Base-by-base conservation (phyloP, 106 monocot species). In the Xerophyta viscosa region DNA sequence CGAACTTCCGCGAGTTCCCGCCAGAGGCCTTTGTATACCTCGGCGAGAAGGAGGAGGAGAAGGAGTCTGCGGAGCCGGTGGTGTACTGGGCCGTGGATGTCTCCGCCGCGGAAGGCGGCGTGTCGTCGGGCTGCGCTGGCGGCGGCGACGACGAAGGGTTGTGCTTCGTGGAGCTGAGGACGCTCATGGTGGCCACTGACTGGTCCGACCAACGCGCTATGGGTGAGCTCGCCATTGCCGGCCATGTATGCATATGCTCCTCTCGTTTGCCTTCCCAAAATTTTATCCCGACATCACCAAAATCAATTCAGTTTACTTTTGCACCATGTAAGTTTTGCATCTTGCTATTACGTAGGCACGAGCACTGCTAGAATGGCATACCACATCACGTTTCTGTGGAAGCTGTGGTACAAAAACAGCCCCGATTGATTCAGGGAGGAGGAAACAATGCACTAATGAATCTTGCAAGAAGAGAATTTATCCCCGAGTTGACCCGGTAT, bases 401-500 rank as follows among this genome's bases (percentile, higher is more conserved):
- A 39, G 66, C 52, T 93, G 93, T 64, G 93, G 93, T 61, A 24
- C 80, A 8, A 41, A 19, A 3, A 75, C 74, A 12, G 24, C 54
- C 66, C 51, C 74, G 8, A 72, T 70, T 50, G 80, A 80, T 64
- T 73, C 83, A 55, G 93, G 93, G 20, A 68, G 87, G 39, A 60
- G 87, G 52, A 93, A 81, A 37, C 83, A 88, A 45, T 93, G 93
- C 68, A 80, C 75, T 22, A 66, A 66, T 66, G 80, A 80, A 28
- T 80, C 80, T 1, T 93, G 93, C 83, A 87, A 75, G 59, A 93
- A 70, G 56, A 68, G 67, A 66, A 54, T 77, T 31, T 93, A 93
- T 67, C 93, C 93, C 44, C 83, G 93, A 37, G 64, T 88, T 31
- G 93, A 93, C 75, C 87, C 93, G 37, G 93, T 93, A 84, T 47